phyloP scores from a whole-genome alignment of 2,329 filamentous ascomycete genomes.

The Aspergillus luchuensis region DNA sequence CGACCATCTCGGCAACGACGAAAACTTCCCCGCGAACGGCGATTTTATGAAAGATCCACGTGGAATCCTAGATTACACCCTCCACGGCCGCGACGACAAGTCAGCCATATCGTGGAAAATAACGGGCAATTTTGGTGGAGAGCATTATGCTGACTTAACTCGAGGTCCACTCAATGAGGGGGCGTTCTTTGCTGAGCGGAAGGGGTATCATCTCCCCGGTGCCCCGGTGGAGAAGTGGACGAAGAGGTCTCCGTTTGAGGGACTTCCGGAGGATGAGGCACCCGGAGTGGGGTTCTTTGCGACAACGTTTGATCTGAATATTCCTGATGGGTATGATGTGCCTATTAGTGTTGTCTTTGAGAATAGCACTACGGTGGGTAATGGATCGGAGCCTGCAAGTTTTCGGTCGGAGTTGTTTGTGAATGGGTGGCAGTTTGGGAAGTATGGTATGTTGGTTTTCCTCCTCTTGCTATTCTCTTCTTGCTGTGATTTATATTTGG shows the following conservation, averaged over 20 bases:
- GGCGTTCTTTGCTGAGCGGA: slow-evolving; percentile 54
- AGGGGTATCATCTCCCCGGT: slow-evolving; percentile 55
- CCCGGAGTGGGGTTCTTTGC: slow-evolving; percentile 54
- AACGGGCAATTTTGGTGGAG: slow-evolving; percentile 58
- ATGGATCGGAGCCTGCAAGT: not conserved
- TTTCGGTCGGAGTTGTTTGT: slow-evolving; percentile 51
- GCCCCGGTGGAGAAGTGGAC: slow-evolving; percentile 37
- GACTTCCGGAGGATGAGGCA: slow-evolving; percentile 27
- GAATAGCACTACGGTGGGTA: slow-evolving; percentile 8
- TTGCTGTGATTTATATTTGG: too few relatives aligned
- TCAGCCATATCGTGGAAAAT: slow-evolving; percentile 51
- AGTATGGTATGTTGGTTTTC: slow-evolving; percentile 38
- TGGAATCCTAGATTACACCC: slow-evolving; percentile 51
- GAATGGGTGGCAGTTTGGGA: slow-evolving; percentile 58
- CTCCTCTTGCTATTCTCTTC: too few relatives aligned
- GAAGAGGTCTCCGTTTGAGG: slow-evolving; percentile 29
- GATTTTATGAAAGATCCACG: slow-evolving; percentile 50
- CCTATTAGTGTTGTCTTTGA: slow-evolving; percentile 53
- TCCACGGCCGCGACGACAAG: slow-evolving; percentile 37
- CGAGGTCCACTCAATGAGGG: slow-evolving; percentile 60
- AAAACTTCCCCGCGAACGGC: slow-evolving; percentile 32
- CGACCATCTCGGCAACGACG: slow-evolving; percentile 33
- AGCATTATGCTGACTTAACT: slow-evolving; percentile 51
- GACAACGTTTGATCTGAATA: slow-evolving; percentile 49
- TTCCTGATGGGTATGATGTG: slow-evolving; percentile 55